Percentiles rank a stretch among this genome's conserved stretches.
Evolutionary conservation across 2,329 filamentous ascomycete genomes (phyloP).

Genomic region (Beauveria asiatica): DNA sequence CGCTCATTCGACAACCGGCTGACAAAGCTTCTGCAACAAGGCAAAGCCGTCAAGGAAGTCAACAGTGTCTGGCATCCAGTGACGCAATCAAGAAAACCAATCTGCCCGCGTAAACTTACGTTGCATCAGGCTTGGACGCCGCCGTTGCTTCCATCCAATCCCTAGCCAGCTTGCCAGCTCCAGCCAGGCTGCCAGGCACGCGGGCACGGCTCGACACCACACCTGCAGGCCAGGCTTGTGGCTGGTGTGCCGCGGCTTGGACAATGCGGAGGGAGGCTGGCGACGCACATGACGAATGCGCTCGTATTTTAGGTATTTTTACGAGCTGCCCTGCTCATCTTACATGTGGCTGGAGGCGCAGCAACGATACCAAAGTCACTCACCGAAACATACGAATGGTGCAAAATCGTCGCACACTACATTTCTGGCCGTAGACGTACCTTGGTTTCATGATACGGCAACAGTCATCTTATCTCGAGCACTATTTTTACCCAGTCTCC

Average conservation of each 20-base stretch:
- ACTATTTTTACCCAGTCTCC: no score
- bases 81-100: no score
- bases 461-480: no score
- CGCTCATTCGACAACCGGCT: no score
- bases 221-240: not conserved
- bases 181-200: not conserved
- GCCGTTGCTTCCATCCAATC: not conserved
- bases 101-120: no score
- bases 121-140: not conserved
- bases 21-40: no score
- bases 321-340: constrained; percentile 16
- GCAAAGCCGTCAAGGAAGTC: no score
- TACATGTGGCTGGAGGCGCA: not conserved
- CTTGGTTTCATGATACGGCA: no score
- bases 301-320: not conserved
- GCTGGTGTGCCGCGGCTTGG: not conserved
- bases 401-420: not conserved
- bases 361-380: no score
- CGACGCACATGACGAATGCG: constrained; percentile 1
- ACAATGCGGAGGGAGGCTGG: not conserved
- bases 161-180: not conserved
- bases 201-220: not conserved
- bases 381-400: no score
- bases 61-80: no score
- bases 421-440: no score